phyloP scores from a whole-genome alignment of 257 asterid genomes.

The Jacaranda mimosifolia region DNA sequence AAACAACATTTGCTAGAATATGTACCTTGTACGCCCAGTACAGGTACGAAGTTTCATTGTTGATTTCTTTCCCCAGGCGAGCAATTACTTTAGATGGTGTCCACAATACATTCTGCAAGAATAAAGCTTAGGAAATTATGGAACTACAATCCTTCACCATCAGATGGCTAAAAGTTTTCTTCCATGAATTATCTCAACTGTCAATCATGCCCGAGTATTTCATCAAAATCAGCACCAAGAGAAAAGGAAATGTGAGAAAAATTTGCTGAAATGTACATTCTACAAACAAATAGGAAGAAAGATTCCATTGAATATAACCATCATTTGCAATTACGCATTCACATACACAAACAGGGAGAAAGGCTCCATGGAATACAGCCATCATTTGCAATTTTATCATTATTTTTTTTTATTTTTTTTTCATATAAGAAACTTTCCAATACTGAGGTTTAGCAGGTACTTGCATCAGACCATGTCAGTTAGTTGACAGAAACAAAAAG shows the following conservation, averaged over 20 bases:
- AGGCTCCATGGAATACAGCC: conserved; percentile 4
- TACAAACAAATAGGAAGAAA: neutral
- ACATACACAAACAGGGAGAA: neutral
- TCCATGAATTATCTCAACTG: conserved; percentile 3
- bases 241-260: neutral
- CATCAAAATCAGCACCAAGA: neutral
- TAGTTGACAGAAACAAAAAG: conserved; percentile 3
- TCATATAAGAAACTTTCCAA: neutral
- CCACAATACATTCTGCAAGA: conserved; percentile 73
- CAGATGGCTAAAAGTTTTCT: neutral
- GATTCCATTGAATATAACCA: neutral
- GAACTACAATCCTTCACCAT: conserved; percentile 6
- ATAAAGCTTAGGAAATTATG: conserved; percentile 26
- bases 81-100: conserved; percentile 95
- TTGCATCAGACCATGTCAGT: neutral
- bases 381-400: neutral
- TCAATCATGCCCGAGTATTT: conserved; percentile 22
- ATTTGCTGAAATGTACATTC: neutral
- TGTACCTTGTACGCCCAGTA: conserved; percentile 93
- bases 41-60: conserved; percentile 80
- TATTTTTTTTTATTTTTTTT: neutral
- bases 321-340: neutral
- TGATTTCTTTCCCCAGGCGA: conserved; percentile 86
- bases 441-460: neutral
- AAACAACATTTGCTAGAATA: conserved; percentile 23